These are phyloP conservation scores for Phyllosticta ampelicida DNA, from an alignment of 2,329 filamentous ascomycete species.

Conservation along the genomic window DNA sequence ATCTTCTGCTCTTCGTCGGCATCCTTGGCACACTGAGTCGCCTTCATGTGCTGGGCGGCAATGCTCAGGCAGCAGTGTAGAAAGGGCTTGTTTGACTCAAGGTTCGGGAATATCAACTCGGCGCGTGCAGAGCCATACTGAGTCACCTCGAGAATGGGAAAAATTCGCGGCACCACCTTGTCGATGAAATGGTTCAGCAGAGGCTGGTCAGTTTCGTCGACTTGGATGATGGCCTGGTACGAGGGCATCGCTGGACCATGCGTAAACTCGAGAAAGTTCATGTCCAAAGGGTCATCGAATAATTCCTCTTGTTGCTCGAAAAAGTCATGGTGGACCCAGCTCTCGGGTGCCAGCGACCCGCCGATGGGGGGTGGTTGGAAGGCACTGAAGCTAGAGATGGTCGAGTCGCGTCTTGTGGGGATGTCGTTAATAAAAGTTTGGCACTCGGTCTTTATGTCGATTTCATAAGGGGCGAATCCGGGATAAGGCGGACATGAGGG, in stretches of 20 bases:
- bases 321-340: constrained; percentile 62
- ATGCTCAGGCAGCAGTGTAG: constrained; percentile 93
- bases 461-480: constrained; percentile 69
- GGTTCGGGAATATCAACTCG: constrained; percentile 73
- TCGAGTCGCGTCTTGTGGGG: constrained; percentile 73
- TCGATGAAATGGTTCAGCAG: constrained; percentile 86
- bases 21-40: constrained; percentile 40
- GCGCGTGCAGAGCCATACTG: constrained; percentile 73
- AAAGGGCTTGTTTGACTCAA: constrained; percentile 87
- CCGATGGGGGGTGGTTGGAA: constrained; percentile 67
- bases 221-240: constrained; percentile 58
- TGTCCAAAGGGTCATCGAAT: constrained; percentile 45
- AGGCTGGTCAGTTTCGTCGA: constrained; percentile 78
- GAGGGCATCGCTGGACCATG: constrained; percentile 54
- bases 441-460: constrained; percentile 91
- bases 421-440: constrained; percentile 91
- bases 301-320: constrained; percentile 61
- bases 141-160: constrained; percentile 84
- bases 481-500: constrained; percentile 25
- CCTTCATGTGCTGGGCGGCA: constrained; percentile 84
- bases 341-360: constrained; percentile 52
- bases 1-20: constrained; percentile 59
- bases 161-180: constrained; percentile 76
- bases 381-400: constrained; percentile 87
- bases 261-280: constrained; percentile 74